Evolutionary conservation across 2,329 filamentous ascomycete species (phyloP), one percentile per base, ranked within the genome.

Genomic region (Verticillium nubilum): DNA sequence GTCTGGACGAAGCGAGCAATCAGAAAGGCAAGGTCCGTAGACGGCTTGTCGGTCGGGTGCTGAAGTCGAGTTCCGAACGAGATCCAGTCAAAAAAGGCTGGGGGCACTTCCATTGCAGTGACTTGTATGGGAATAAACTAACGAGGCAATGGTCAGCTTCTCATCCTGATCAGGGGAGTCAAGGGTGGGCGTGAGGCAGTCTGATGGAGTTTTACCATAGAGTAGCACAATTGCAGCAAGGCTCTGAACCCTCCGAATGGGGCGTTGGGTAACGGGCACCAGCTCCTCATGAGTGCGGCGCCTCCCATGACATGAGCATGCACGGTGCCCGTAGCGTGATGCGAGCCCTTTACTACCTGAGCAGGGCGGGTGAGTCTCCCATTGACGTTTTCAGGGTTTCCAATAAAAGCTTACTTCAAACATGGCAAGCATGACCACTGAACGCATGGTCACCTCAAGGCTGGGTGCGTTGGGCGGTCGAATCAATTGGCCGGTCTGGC

Each of bases 301-400:
- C 84, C 85, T 1, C 86, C 86, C 65, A 81, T 76, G 53, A 87
- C 79, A 67, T 88, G 86, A 5, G 80, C 80, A 57, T 79, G 80
- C 62, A 84, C 86, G 23, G 78, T 78, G 17, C 77, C 72, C 23
- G 81, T 76, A 26, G 78, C 76, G 58, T 77, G 68, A 35, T 76
- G 73, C 3, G 76, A 76, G 35, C 80, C 77, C 60, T 76, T 79
- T n/a, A 80, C 78, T 10, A 78, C 69, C 76, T 78, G 53, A 17
- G 52, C 28, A 12, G 26, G n/a, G 42, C 19, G n/a, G 7, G 19
- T 50, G 4, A 50, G 19, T 13, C 7, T 50, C 19, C 19, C n/a
- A 23, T 50, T 10, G 19, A 6, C n/a, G 10, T 13, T 10, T 5
- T n/a, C 5, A 2, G 19, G 42, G 4, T 10, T 12, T 13, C 25